Percentiles rank a stretch among this genome's conserved stretches.
These are phyloP conservation scores for Penicillium ochrochloron DNA, from an alignment of 495 filamentous ascomycete genomes.

Conservation along the genomic window DNA sequence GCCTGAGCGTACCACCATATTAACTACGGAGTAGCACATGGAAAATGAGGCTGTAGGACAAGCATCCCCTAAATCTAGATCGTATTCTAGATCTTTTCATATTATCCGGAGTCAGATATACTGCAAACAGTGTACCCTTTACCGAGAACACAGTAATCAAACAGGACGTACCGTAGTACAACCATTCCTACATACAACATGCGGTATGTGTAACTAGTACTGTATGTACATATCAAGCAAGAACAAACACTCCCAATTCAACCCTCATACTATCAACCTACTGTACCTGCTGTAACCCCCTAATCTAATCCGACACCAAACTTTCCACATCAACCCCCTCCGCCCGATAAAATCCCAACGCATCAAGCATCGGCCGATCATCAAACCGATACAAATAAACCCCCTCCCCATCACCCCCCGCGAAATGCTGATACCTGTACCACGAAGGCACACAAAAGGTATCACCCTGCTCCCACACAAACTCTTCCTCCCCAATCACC, in stretches of 20 bases:
- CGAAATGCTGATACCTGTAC: constrained; percentile 49
- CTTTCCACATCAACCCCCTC: constrained; percentile 41
- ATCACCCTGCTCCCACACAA: constrained; percentile 44
- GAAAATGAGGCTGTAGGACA: neutral
- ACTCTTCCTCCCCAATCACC: constrained; percentile 36
- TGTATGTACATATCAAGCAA: neutral
- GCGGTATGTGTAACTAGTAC: too few relatives aligned
- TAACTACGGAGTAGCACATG: neutral
- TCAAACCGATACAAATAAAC: constrained; percentile 54
- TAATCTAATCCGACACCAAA: constrained; percentile 21
- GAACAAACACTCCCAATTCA: neutral
- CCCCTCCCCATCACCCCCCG: constrained; percentile 30
- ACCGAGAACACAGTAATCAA: neutral
- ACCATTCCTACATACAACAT: neutral
- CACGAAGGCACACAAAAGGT: constrained; percentile 53
- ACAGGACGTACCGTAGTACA: neutral
- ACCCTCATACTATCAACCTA: neutral
- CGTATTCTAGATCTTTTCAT: neutral
- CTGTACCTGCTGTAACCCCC: neutral
- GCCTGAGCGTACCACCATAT: neutral
- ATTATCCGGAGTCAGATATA: neutral
- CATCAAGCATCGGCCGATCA: constrained; percentile 50
- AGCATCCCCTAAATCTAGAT: neutral
- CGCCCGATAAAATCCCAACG: constrained; percentile 49
- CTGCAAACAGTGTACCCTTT: neutral